Evolutionary conservation across 495 filamentous ascomycete species (phyloP), one percentile per base, ranked within the genome.

Genomic region (Annulohypoxylon moriforme): DNA sequence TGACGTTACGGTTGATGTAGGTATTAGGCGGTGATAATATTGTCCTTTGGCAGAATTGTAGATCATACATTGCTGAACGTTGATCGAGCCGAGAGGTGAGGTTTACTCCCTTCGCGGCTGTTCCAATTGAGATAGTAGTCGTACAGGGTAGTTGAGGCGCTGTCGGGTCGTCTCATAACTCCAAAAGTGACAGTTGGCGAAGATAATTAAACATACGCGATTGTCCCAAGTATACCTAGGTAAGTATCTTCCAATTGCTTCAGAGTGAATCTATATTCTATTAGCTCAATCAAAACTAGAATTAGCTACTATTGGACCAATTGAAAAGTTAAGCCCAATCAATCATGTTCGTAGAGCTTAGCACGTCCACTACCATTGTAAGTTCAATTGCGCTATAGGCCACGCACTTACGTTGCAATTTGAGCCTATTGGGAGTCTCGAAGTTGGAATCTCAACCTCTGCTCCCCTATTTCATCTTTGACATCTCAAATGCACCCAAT

Each of bases 11-110:
- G n/a, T 10, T 18, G 25, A 33, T 9, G n/a, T 46, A 42, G 0
- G 40, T 18, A 20, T 59, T 49, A n/a, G 42, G 58, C 40, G n/a
- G 27, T 47, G 31, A 47, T 40, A 9, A 46, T 38, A 44, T 29
- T 14, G n/a, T 29, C 40, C 36, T 60, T 36, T 7, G 24, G 25
- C 20, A 16, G 18, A 16, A 20, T 4, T 25, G 20, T 2, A 44
- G 40, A 18, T 18, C 16, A 9, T 18, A 20, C 8, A 44, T 42
- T 42, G 13, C 3, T 16, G 3, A 16, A 16, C 6, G 38, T 44
- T 9, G 16, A 20, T 20, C 40, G 6, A 44, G n/a, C 5, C 14
- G 40, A 44, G 40, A 18, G n/a, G n/a, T n/a, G n/a, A n/a, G n/a
- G n/a, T n/a, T n/a, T n/a, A n/a, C n/a, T n/a, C n/a, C n/a, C n/a